Evolutionary conservation across 148 eudicot species (phyloP), one percentile per base, ranked within the genome.

Genomic region (Euryodendron excelsum): DNA sequence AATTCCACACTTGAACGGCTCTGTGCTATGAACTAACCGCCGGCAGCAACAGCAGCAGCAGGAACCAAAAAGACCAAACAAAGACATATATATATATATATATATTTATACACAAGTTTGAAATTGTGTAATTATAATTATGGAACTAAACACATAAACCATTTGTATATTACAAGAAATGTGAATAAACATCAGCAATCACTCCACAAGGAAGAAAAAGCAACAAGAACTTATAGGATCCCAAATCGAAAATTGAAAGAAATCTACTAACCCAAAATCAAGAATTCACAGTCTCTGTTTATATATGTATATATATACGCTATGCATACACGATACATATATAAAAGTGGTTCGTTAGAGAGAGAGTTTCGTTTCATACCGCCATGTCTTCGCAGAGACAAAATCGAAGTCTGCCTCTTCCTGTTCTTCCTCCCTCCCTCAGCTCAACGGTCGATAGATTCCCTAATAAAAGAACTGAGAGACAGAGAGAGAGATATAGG

Each of bases 311-410:
- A 60, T 3, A 4, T 14, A 12, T 18, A 21, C 64, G 6, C 3
- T 25, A 2, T 8, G 14, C 28, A n/a, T 23, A 11, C 17, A 41
- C 13, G n/a, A 41, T 11, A 72, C 31, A 21, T n/a, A 74, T 23
- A 44, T 9, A 14, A 69, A 44, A 45, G 18, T 13, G 3, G 33
- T 4, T 23, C 52, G n/a, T 5, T 20, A n/a, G 50, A 68, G 50
- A 37, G 74, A 14, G 23, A 39, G 48, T 36, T n/a, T 39, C 10
- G 31, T n/a, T 13, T 69, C 30, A 6, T 64, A 76, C 79, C 79
- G 79, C 79, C 79, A 76, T 76, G 45, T 37, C 39, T 64, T 47
- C 17, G 56, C 39, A 28, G 78, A 75, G 56, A 47, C 8, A 44
- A 60, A 27, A 27, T 21, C 31, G 34, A 33, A 25, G 11, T 50